These are phyloP conservation scores for Nicotiana tomentosiformis DNA, from an alignment of 257 asterid species.

Conservation along the genomic window DNA sequence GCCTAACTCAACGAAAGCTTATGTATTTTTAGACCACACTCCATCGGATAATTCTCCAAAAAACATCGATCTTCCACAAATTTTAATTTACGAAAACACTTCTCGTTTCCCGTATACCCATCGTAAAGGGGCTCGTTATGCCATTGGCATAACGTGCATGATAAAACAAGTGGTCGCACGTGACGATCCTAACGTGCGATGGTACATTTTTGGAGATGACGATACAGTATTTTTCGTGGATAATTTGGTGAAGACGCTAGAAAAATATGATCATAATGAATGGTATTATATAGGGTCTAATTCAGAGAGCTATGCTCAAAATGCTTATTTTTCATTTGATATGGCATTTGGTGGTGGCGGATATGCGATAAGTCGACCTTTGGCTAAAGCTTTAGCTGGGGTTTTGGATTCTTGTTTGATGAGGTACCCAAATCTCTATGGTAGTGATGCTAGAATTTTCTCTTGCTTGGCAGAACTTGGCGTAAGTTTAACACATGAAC, in stretches of 20 bases:
- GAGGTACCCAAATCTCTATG: conserved; percentile 59
- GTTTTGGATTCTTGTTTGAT: conserved; percentile 59
- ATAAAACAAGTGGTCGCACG: background rate
- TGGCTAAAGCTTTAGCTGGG: conserved; percentile 54
- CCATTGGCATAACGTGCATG: conserved; percentile 8
- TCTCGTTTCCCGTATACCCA: background rate
- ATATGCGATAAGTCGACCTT: conserved; percentile 56
- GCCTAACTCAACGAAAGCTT: background rate
- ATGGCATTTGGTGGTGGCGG: conserved; percentile 95
- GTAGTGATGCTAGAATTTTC: conserved; percentile 77
- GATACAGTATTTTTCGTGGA: conserved; percentile 58
- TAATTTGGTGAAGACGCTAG: conserved; percentile 47
- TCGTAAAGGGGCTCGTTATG: background rate
- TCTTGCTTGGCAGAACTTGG: conserved; percentile 78
- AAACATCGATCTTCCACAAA: background rate
- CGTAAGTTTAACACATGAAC: conserved; percentile 54
- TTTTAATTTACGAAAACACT: conserved; percentile 1
- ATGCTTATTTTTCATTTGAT: conserved; percentile 48
- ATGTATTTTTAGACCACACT: background rate
- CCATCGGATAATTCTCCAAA: background rate
- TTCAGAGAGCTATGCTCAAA: conserved; percentile 73
- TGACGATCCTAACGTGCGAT: conserved; percentile 31
- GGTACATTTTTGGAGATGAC: conserved; percentile 79
- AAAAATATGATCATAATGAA: conserved; percentile 48
- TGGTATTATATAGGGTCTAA: conserved; percentile 59